These are phyloP conservation scores for Ganoderma sinense DNA, from an alignment of 1,284 basidiomycete genomes.

Conservation along the genomic window DNA sequence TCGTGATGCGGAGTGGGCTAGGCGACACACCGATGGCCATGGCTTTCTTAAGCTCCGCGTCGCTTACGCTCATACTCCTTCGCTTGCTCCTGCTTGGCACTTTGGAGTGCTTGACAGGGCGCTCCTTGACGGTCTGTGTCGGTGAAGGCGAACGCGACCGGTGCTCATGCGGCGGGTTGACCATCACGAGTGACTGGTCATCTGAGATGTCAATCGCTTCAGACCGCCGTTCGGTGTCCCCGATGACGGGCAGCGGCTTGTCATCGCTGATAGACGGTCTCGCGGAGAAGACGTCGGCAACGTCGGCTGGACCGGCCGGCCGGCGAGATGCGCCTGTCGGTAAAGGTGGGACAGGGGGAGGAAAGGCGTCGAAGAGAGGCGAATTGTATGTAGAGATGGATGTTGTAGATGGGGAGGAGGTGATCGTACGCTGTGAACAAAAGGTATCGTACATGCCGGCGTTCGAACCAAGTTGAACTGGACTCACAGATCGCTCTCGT, in stretches of 20 bases:
- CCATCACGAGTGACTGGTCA: conserved; percentile 61
- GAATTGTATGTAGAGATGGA: conserved; percentile 44
- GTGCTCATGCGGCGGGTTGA: conserved; percentile 46
- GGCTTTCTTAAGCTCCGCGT: conserved; percentile 64
- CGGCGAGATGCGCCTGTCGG: conserved; percentile 52
- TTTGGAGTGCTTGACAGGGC: conserved; percentile 30
- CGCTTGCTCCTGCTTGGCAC: conserved; percentile 56
- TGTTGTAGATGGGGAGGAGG: conserved; percentile 44
- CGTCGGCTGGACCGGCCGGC: conserved; percentile 50
- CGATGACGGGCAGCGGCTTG: conserved; percentile 73
- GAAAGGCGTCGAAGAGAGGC: conserved; percentile 54
- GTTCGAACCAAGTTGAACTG: conserved; percentile 16
- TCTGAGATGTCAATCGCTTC: conserved; percentile 53
- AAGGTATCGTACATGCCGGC: conserved; percentile 16
- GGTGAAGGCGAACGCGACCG: conserved; percentile 47
- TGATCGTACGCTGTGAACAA: conserved; percentile 52
- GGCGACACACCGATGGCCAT: conserved; percentile 46
- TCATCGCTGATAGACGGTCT: conserved; percentile 38
- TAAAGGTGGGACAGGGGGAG: conserved; percentile 78
- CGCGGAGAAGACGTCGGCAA: conserved; percentile 59
- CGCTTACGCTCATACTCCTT: conserved; percentile 79
- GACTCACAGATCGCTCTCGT: conserved; percentile 74
- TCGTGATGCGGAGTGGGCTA: conserved; percentile 41
- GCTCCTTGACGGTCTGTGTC: conserved; percentile 37
- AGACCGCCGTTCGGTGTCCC: conserved; percentile 36